Evolutionary conservation across 225 moss, liverwort and hornwort species (phyloP).

Genomic region (Neckera pumila): DNA sequence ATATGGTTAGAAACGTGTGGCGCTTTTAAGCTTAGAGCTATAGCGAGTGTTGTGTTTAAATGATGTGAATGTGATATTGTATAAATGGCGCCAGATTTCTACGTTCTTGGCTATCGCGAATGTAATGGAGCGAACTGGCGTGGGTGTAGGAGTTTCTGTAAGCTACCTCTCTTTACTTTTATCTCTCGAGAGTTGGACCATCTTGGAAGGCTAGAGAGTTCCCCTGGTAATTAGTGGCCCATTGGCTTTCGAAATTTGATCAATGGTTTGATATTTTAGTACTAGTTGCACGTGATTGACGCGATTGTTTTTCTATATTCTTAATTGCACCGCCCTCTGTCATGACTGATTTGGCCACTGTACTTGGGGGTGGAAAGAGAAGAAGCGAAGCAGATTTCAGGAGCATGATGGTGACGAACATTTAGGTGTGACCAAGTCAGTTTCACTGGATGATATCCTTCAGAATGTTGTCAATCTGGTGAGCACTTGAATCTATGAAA

Average conservation of each 20-base stretch:
- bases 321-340: background rate
- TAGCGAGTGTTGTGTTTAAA: background rate
- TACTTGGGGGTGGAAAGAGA: conserved; percentile 13
- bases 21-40: background rate
- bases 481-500: background rate
- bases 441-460: conserved; percentile 2
- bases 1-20: background rate
- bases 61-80: background rate
- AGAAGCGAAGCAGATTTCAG: conserved; percentile 14
- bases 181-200: background rate
- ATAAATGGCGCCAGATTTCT: background rate
- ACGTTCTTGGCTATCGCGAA: conserved; percentile 1
- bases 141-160: conserved; percentile 8
- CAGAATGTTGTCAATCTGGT: conserved; percentile 16
- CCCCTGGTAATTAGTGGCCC: background rate
- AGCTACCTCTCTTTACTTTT: background rate
- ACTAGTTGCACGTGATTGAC: background rate
- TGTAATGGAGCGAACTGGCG: conserved; percentile 30
- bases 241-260: background rate
- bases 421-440: background rate
- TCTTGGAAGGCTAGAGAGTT: background rate
- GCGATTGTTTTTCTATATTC: background rate
- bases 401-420: background rate
- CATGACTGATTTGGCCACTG: conserved; percentile 1
- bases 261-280: background rate